Base-by-base conservation (phyloP, 768 basidiomycete genomes). In the Lanmaoa pseudosensibilis region DNA sequence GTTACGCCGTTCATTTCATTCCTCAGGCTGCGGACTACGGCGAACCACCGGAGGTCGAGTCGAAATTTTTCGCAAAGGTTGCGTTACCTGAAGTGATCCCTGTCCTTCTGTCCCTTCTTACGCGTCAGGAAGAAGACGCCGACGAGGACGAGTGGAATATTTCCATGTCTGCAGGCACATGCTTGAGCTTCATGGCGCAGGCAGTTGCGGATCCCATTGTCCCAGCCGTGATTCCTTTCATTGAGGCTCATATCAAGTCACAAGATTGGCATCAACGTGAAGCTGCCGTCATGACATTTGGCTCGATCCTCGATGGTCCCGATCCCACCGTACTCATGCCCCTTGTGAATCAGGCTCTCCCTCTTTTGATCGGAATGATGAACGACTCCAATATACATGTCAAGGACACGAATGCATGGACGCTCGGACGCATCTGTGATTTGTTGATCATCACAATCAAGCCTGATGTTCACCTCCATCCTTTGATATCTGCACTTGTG, bases 131-230 rank as follows among this genome's bases (percentile, higher is more conserved):
- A 64, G 97, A 98, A 69, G 94, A 98, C 63, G 94, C 93, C 1
- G 94, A 96, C 43, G 96, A 98, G 61, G 97, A 98, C 63, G 97
- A 99, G 70, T 99, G 97, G 97, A 96, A 96, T 66, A 85, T 96
- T 40, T 88, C 94, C 16, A 98, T 98, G 96, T 93, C 96, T 19
- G 95, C 93, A 11, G 93, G 89, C 21, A 95, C 92, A 2, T 97
- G 94, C 72, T 79, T 99, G 50, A 79, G 85, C 21, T 86, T 94
- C 50, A 84, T 98, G 58, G 93, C 97, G 0, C 87, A 88, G 56
- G 92, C 94, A 30, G 93, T 98, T 12, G 83, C 90, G 53, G 96
- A 99, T 69, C 78, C 83, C 13, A 90, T 99, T 61, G 96, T 99
- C 11, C 85, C 90, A 1, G 87, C 87, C 8, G 92, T 98, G 50